Evolutionary conservation across 257 asterid species (phyloP).

Genomic region (Solanum peruvianum): DNA sequence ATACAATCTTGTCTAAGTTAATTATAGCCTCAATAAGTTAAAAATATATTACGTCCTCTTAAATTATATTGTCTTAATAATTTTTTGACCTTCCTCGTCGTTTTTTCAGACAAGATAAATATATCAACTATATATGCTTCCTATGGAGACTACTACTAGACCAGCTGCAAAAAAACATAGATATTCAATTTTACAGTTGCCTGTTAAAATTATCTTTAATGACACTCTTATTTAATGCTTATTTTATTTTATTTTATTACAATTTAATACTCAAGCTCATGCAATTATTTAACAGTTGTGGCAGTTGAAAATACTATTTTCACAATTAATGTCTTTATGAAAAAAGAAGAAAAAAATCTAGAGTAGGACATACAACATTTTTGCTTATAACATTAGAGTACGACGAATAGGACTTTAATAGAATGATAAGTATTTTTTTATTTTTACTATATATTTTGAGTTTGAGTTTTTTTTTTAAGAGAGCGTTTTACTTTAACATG

Average conservation of each 20-base stretch:
- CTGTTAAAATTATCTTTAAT: neutral
- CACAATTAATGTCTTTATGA: neutral
- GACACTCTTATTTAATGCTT: neutral
- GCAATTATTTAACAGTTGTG: neutral
- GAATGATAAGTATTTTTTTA: too few relatives aligned
- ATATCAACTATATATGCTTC: neutral
- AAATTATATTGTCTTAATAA: too few relatives aligned
- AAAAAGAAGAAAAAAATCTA: neutral
- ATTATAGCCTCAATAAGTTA: too few relatives aligned
- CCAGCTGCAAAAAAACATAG: neutral
- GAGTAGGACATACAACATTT: neutral
- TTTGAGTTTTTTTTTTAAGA: too few relatives aligned
- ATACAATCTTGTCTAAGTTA: neutral
- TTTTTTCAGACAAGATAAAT: neutral
- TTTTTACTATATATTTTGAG: rapidly evolving
- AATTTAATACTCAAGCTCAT: neutral
- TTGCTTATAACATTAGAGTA: too few relatives aligned
- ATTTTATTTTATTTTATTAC: neutral
- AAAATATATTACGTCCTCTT: neutral
- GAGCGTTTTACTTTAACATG: too few relatives aligned
- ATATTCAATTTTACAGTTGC: neutral
- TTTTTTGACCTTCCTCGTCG: too few relatives aligned
- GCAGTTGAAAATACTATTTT: neutral
- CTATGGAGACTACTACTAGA: neutral
- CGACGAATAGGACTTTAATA: rapidly evolving